Base-by-base conservation (phyloP, 140 eudicot species). In the Ambrosia hybrid region DNA sequence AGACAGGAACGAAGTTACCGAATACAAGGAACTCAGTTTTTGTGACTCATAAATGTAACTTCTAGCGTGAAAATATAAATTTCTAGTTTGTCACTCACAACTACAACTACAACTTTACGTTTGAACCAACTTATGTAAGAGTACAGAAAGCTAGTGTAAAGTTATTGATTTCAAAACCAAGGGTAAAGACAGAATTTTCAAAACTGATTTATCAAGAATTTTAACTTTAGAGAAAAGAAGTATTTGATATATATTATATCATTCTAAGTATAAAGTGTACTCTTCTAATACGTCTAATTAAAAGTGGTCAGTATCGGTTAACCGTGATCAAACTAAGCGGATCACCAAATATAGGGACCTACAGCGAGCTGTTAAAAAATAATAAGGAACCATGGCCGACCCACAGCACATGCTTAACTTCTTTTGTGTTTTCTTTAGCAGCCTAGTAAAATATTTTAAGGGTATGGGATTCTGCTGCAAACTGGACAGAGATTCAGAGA, bases 401-500 rank as follows among this genome's bases (percentile, higher is more conserved):
- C 9, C 9, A 21, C 37, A 71, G 41, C 51, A 45, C 12, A 6
- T 17, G 75, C 56, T 56, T 38, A 57, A 3, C 52, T 43, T 71
- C n/a, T 56, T 71, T 39, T 71, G 17, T 43, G 59, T 71, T 55
- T 9, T 13, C 39, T 56, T 56, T 10, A 8, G 65, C 53, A 43
- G n/a, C 77, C 60, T 30, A 26, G 51, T 21, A 30, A 45, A 58
- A 48, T 38, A 48, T 21, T 21, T 21, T 21, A 21, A 21, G 26
- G 76, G 26, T n/a, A 39, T 10, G 11, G 17, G 5, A 55, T 21
- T 39, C 65, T 60, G 57, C 37, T 36, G 17, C 71, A 58, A 15
- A 73, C 65, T 39, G 17, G 46, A 21, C 26, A 21, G 26, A 21
- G 26, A 21, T 21, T 21, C 72, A 39, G 48, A 51, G 45, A 51